A percentile compares a stretch with the other conserved stretches of the same genome.
Conservation (phyloP, 768 basidiomycete genomes). For the Tulasnella sp. region DNA sequence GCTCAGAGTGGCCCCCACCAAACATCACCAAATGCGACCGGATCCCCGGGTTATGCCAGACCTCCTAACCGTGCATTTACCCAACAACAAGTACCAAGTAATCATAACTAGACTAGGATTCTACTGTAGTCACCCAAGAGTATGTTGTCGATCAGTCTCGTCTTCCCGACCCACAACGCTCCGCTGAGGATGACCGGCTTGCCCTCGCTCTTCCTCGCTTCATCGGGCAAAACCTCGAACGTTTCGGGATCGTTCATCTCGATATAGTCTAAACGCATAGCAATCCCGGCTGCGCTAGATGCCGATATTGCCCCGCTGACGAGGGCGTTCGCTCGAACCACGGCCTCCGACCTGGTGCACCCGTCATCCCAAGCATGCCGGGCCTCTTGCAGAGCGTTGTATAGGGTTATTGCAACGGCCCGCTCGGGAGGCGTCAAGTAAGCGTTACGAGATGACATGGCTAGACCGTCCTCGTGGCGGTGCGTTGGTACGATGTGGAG, state of each 20-base stretch:
- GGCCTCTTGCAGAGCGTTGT: conserved; percentile 61
- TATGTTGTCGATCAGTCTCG: conserved; percentile 90
- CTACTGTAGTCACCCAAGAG: conserved; percentile 52
- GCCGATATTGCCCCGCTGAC: conserved; percentile 29
- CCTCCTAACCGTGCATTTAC: too few species aligned
- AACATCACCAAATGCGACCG: not conserved
- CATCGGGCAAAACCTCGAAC: conserved; percentile 55
- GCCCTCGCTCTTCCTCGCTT: conserved; percentile 32
- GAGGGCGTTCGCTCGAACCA: conserved; percentile 33
- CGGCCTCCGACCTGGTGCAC: conserved; percentile 39
- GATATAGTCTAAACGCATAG: conserved; percentile 66
- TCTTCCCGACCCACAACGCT: conserved; percentile 78
- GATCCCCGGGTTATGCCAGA: too few species aligned
- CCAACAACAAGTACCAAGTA: not conserved
- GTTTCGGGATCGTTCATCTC: conserved; percentile 79
- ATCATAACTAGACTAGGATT: conserved; percentile 22
- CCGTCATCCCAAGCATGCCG: conserved; percentile 53
- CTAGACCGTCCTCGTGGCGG: conserved; percentile 65
- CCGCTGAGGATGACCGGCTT: conserved; percentile 74
- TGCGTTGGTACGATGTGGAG: conserved; percentile 86
- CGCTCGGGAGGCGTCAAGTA: conserved; percentile 69
- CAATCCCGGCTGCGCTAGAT: conserved; percentile 31
- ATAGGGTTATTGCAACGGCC: conserved; percentile 57
- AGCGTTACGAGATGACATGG: conserved; percentile 85
- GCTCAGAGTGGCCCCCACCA: not conserved